Conservation (phyloP, 192 early-diverging fungal species). For the Backusella tuberculispora region DNA sequence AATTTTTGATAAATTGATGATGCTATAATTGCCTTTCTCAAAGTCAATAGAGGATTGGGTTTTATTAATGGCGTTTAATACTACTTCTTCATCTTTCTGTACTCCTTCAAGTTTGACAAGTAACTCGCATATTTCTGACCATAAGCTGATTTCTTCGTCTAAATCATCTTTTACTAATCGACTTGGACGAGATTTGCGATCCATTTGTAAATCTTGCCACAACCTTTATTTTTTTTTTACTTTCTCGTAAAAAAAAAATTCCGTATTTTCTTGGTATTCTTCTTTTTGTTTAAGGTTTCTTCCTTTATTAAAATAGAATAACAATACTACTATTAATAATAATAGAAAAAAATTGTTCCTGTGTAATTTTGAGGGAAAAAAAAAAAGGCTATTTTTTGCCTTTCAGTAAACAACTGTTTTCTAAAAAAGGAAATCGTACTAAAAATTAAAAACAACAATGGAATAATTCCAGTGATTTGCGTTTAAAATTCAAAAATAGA, state of each 20-base stretch:
- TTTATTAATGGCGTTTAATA: constrained; percentile 29
- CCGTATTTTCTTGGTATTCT: background rate
- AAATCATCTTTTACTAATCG: constrained; percentile 26
- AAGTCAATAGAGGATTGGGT: constrained; percentile 24
- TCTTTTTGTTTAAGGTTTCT: background rate
- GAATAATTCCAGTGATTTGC: too few relatives aligned
- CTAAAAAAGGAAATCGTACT: too few relatives aligned
- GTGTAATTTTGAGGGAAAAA: background rate
- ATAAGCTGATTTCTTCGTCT: constrained; percentile 29
- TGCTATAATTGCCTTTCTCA: constrained; percentile 26
- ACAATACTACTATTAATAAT: background rate
- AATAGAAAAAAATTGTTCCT: background rate
- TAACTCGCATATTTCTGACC: constrained; percentile 34
- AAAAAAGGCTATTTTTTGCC: background rate
- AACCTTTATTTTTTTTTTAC: background rate
- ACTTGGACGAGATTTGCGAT: constrained; percentile 36
- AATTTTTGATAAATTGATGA: background rate
- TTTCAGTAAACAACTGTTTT: too few relatives aligned
- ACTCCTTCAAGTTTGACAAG: constrained; percentile 37
- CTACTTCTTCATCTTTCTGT: constrained; percentile 27
- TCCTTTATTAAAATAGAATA: background rate
- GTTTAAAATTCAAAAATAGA: too few relatives aligned
- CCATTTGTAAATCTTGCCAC: constrained; percentile 4
- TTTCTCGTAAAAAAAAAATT: background rate
- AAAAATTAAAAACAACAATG: too few relatives aligned